These are phyloP conservation scores for Corrigiola litoralis DNA, from an alignment of 179 eudicot genomes.

Conservation along the genomic window DNA sequence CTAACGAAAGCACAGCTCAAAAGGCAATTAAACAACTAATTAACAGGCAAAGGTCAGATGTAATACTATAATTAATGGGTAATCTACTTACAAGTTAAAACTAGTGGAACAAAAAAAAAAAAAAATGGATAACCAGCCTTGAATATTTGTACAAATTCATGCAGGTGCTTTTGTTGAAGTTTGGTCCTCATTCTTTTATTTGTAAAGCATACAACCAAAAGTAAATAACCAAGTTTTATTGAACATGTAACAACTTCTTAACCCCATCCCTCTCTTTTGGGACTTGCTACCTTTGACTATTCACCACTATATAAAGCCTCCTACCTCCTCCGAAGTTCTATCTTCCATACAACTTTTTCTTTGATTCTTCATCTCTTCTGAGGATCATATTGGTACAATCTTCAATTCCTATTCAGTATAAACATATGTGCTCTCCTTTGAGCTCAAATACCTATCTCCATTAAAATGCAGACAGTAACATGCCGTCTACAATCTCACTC, in stretches of 20 bases:
- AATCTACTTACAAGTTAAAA: conserved; percentile 9
- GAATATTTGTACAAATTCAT: conserved; percentile 11
- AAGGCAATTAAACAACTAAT: conserved; percentile 16
- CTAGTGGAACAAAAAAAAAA: conserved; percentile 11
- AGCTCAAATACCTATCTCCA: conserved; percentile 7
- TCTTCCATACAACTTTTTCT: background rate
- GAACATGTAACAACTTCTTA: no score
- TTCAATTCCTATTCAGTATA: conserved; percentile 7
- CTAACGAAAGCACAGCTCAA: conserved; percentile 18
- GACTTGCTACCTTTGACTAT: no score
- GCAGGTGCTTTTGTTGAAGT: conserved; percentile 14
- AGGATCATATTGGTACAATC: background rate
- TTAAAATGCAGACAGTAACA: conserved; percentile 30
- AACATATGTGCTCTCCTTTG: conserved; percentile 1
- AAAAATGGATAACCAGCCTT: background rate
- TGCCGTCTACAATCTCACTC: conserved; percentile 9
- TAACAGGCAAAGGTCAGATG: conserved; percentile 10
- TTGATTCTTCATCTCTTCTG: conserved; percentile 4
- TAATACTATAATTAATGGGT: conserved; percentile 8
- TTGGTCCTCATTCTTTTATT: no score
- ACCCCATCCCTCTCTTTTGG: no score
- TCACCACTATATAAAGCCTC: conserved; percentile 20
- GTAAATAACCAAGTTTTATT: no score
- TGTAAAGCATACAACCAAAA: no score
- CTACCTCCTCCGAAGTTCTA: conserved; percentile 10